Evolutionary conservation across 768 basidiomycete genomes (phyloP).

Genomic region (Cantharellus anzutake): DNA sequence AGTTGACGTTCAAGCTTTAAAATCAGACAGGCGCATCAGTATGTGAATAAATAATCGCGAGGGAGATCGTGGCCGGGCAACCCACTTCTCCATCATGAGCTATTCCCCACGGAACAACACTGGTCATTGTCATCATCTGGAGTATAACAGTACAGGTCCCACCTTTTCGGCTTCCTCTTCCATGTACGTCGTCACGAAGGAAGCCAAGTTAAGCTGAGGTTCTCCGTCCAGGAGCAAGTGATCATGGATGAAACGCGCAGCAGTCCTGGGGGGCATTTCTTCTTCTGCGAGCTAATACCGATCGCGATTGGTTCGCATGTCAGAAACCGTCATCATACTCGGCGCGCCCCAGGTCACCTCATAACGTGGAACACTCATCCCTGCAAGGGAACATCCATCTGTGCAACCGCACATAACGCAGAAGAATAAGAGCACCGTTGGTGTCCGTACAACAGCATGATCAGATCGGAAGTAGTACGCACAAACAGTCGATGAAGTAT

Average conservation of each 20-base stretch:
- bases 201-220: constrained; percentile 33
- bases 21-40: neutral
- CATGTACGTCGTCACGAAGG: constrained; percentile 50
- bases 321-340: neutral
- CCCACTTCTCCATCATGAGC: constrained; percentile 37
- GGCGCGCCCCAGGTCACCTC: neutral
- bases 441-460: neutral
- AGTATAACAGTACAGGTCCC: too few species aligned
- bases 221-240: constrained; percentile 36
- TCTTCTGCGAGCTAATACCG: neutral
- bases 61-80: too few species aligned
- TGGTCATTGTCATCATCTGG: too few species aligned
- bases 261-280: neutral
- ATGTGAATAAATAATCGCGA: too few species aligned
- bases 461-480: neutral
- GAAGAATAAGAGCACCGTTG: neutral
- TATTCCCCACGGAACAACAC: too few species aligned
- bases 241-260: constrained; percentile 23
- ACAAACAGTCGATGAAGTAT: neutral
- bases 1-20: neutral
- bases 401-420: neutral
- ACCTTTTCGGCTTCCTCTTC: constrained; percentile 26
- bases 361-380: neutral
- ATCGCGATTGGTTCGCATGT: too few species aligned
- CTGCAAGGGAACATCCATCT: neutral